Evolutionary conservation across 2,329 filamentous ascomycete genomes (phyloP).

Genomic region (Diaporthe batatas): DNA sequence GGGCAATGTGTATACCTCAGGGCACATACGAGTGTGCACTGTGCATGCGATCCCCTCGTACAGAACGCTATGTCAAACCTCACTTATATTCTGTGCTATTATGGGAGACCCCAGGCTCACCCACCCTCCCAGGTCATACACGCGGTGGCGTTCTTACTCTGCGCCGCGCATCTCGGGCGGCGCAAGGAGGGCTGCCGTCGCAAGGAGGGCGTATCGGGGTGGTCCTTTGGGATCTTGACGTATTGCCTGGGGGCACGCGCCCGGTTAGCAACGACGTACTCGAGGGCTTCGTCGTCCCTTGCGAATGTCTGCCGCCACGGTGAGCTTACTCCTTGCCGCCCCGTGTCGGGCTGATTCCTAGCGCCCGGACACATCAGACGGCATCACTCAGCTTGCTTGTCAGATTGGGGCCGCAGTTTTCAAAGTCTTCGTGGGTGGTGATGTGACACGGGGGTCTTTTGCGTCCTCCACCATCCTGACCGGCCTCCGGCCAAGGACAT

Average conservation of each 20-base stretch:
- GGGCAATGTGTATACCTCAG: no score
- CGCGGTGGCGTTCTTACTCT: conserved; percentile 43
- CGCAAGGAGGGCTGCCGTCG: conserved; percentile 70
- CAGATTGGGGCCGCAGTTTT: conserved; percentile 68
- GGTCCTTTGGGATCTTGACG: conserved; percentile 74
- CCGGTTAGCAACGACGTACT: background rate
- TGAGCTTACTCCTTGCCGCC: conserved; percentile 69
- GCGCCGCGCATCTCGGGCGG: conserved; percentile 63
- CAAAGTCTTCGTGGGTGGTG: conserved; percentile 77
- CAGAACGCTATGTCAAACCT: no score
- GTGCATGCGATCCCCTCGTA: no score
- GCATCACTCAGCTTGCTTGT: conserved; percentile 73
- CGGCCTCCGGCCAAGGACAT: conserved; percentile 75
- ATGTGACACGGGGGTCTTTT: conserved; percentile 72
- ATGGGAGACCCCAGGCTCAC: no score
- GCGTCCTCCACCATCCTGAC: conserved; percentile 71
- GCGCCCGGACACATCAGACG: conserved; percentile 79
- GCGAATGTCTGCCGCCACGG: background rate
- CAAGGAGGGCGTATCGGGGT: conserved; percentile 75
- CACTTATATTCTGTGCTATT: no score
- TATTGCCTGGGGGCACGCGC: conserved; percentile 63
- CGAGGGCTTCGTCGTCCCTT: background rate
- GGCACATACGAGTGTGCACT: no score
- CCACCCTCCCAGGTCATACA: no score
- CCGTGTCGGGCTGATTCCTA: conserved; percentile 73